These are phyloP conservation scores for Solanum bulbocastanum DNA, from an alignment of 257 asterid species.

Conservation along the genomic window DNA sequence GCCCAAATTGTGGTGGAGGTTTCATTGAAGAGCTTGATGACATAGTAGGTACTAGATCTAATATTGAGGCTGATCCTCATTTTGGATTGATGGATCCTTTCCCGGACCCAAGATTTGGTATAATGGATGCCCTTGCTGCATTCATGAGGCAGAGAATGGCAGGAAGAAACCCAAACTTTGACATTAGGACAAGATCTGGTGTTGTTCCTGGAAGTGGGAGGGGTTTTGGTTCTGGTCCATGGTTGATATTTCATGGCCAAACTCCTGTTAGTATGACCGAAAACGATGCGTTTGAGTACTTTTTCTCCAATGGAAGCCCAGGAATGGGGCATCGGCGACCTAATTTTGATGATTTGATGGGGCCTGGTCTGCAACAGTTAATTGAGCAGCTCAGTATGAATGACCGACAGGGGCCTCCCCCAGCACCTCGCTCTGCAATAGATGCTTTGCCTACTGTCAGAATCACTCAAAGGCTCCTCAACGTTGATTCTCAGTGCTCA, in stretches of 20 bases:
- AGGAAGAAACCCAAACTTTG: slow-evolving; percentile 58
- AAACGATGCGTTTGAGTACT: slow-evolving; percentile 19
- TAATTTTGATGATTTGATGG: slow-evolving; percentile 27
- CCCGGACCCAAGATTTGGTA: slow-evolving; percentile 29
- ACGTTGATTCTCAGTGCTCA: slow-evolving; percentile 35
- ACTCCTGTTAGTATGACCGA: slow-evolving; percentile 13
- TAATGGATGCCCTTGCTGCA: slow-evolving; percentile 68
- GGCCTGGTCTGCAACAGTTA: slow-evolving; percentile 30
- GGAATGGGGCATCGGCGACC: slow-evolving; percentile 22
- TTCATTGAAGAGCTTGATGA: slow-evolving; percentile 76
- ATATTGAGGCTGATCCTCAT: slow-evolving; percentile 24
- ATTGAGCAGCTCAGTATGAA: slow-evolving; percentile 27
- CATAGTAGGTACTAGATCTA: slow-evolving; percentile 14
- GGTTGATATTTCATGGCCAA: slow-evolving; percentile 40
- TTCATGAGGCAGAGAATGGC: slow-evolving; percentile 73
- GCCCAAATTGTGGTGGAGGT: slow-evolving; percentile 75
- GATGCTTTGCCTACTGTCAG: slow-evolving; percentile 36
- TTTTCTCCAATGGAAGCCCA: slow-evolving; percentile 18
- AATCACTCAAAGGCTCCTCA: slow-evolving; percentile 27
- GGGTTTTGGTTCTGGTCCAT: slow-evolving; percentile 40
- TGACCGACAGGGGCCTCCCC: slow-evolving; percentile 38
- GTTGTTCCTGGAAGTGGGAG: slow-evolving; percentile 26
- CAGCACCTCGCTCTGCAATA: slow-evolving; percentile 40
- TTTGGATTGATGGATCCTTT: slow-evolving; percentile 20
- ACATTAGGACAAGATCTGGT: slow-evolving; percentile 51